phyloP scores from a whole-genome alignment of 140 eudicot genomes.

The Flaveria floridana region DNA sequence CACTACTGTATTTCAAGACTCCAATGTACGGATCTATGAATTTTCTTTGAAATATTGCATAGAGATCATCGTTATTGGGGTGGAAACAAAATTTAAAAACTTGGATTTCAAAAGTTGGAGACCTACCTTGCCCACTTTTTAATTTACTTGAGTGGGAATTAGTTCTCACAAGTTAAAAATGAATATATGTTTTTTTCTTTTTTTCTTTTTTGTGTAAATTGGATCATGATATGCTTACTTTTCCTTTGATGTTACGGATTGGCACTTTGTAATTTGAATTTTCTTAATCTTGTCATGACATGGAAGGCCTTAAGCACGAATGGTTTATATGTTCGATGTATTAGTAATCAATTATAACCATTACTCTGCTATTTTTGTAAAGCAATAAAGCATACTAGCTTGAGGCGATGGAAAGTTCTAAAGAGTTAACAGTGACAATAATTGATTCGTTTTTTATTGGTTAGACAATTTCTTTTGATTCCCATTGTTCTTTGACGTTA shows the following conservation, averaged over 20 bases:
- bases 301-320: neutral
- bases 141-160: constrained; percentile 5
- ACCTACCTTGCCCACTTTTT: constrained; percentile 27
- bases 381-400: constrained; percentile 10
- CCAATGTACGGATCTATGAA: neutral
- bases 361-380: neutral
- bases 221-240: neutral
- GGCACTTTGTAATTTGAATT: constrained; percentile 2
- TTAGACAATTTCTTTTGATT: neutral
- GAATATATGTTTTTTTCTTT: neutral
- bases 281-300: constrained; percentile 5
- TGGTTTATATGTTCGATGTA: neutral
- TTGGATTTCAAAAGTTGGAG: constrained; percentile 13
- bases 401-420: constrained; percentile 5
- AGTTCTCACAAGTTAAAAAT: neutral
- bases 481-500: constrained; percentile 16
- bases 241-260: constrained; percentile 3
- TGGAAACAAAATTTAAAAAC: neutral
- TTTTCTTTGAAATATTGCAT: neutral
- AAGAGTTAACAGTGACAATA: neutral
- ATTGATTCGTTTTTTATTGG: constrained; percentile 10
- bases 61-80: neutral
- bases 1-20: neutral
- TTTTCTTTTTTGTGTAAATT: neutral
- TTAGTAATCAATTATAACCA: constrained; percentile 11